Percentiles rank a stretch among this genome's conserved stretches.
phyloP scores from a whole-genome alignment of 2,329 filamentous ascomycete species.

The Chalaropsis ovoidea region DNA sequence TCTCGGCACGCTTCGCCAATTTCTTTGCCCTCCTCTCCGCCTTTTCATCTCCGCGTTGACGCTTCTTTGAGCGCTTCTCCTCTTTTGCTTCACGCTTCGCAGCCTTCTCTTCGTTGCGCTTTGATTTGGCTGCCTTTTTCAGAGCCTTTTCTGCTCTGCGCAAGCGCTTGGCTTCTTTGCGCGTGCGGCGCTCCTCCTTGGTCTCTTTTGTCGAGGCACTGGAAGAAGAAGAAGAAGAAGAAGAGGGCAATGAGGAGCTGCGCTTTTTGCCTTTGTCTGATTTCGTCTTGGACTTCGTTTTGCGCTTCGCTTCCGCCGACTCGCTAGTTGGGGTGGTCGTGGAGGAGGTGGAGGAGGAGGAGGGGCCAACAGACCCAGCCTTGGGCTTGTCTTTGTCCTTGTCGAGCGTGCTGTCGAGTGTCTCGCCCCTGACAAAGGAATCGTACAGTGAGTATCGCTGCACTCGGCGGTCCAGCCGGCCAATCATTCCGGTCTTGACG shows the following conservation, averaged over 20 bases:
- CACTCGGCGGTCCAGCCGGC: slow-evolving; percentile 45
- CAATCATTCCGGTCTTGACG: slow-evolving; percentile 44
- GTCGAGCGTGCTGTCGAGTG: slow-evolving; percentile 59
- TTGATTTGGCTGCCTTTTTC: slow-evolving; percentile 32
- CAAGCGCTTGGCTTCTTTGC: slow-evolving; percentile 22
- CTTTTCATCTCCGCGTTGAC: slow-evolving; percentile 28
- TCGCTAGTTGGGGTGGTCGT: not conserved
- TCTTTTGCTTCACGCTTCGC: slow-evolving; percentile 36
- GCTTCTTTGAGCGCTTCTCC: slow-evolving; percentile 34
- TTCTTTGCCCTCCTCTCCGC: slow-evolving; percentile 28
- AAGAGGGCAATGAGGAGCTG: not conserved
- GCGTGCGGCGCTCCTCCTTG: slow-evolving; percentile 27
- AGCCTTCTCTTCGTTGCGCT: slow-evolving; percentile 30
- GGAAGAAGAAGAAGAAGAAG: not conserved
- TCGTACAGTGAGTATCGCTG: slow-evolving; percentile 62
- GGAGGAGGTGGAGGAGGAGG: slow-evolving; percentile 12
- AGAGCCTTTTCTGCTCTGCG: slow-evolving; percentile 22
- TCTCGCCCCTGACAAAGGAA: slow-evolving; percentile 73
- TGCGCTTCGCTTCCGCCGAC: not conserved
- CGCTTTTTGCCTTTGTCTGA: slow-evolving; percentile 2
- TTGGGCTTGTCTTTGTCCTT: slow-evolving; percentile 17
- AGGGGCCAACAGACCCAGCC: slow-evolving; percentile 14
- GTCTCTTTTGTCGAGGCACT: slow-evolving; percentile 20
- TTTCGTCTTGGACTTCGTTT: slow-evolving; percentile 7
- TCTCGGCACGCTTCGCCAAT: slow-evolving; percentile 28